These are phyloP conservation scores for Daldinia concentrica DNA, from an alignment of 495 filamentous ascomycete species.

Conservation along the genomic window DNA sequence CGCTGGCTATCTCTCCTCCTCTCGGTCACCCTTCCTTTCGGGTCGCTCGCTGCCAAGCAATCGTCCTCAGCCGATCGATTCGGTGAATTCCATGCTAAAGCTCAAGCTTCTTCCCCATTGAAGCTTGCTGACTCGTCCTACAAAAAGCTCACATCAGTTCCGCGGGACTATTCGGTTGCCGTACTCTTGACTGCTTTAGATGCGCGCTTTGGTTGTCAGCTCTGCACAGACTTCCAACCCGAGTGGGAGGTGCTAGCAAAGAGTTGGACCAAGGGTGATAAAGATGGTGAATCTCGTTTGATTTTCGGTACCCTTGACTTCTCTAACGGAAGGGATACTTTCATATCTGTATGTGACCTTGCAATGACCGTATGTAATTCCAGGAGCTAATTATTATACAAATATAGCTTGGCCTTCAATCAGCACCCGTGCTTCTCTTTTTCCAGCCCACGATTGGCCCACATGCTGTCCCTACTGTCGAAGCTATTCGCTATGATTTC, in stretches of 20 bases:
- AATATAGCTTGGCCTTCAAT: constrained; percentile 86
- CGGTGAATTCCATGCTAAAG: constrained; percentile 70
- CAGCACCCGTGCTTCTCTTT: constrained; percentile 86
- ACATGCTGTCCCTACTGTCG: constrained; percentile 71
- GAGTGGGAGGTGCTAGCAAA: constrained; percentile 91
- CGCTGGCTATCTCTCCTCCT: constrained; percentile 67
- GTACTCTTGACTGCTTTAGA: constrained; percentile 91
- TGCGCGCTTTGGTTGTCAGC: constrained; percentile 80
- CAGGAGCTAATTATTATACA: constrained; percentile 20
- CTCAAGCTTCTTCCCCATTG: constrained; percentile 71
- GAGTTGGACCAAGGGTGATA: constrained; percentile 88
- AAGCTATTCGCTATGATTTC: constrained; percentile 88
- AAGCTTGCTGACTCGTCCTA: constrained; percentile 80
- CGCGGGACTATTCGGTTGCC: constrained; percentile 83
- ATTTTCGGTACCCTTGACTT: constrained; percentile 93
- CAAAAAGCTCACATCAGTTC: constrained; percentile 74
- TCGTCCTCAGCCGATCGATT: constrained; percentile 64
- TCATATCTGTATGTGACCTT: constrained; percentile 77
- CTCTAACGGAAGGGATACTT: constrained; percentile 80
- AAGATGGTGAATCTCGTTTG: constrained; percentile 72
- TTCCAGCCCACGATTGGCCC: constrained; percentile 92
- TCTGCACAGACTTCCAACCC: constrained; percentile 90
- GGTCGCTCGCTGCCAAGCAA: constrained; percentile 65
- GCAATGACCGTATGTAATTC: background rate
- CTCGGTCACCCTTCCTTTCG: constrained; percentile 62